Base-by-base conservation (phyloP, 495 filamentous ascomycete species). In the Penicillium taxi region DNA sequence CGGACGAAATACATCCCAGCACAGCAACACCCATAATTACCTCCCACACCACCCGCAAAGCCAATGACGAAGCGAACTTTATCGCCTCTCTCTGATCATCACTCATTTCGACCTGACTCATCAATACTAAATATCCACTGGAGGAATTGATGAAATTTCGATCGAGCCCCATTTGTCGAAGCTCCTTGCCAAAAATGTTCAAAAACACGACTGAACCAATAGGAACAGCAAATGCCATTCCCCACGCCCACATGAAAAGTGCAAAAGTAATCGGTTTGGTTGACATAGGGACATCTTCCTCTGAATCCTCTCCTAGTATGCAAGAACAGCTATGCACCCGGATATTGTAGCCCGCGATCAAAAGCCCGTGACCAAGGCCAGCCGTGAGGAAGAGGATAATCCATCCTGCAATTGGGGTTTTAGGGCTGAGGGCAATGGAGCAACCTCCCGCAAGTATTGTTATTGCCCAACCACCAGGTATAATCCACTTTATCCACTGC, bases 141-240 rank as follows among this genome's bases (percentile, higher is more conserved):
- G 52, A 41, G 0, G 45, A 35, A 16, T 52, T 51, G 9, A 54
- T 26, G 0, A 58, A 7, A 25, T 45, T 39, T 9, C 43, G 19
- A 3, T 33, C 29, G 6, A 50, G 19, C 3, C 41, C 42, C 15
- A 52, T 35, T 13, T 19, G 21, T 5, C 32, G 43, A 17, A 56
- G 30, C n/a, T 49, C 38, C 12, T 45, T 12, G 0, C 42, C 42
- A 5, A 67, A 41, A 9, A 40, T 33, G 15, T 77, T 81, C 44
- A 81, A 69, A 44, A 82, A 74, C 5, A 77, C 60, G 4, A 70
- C 64, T 9, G 74, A 75, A 8, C 75, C 72, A 16, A 82, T 60
- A 9, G 77, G 78, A 9, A 84, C 66, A 5, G 79, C 79, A 15
- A 81, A 43, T 9, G 74, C 72, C 70, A 81, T 78, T 9, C 78